A percentile compares a stretch with the other conserved stretches of the same genome.
Conservation (phyloP, 768 basidiomycete genomes). For the Cystofilobasidium macerans region DNA sequence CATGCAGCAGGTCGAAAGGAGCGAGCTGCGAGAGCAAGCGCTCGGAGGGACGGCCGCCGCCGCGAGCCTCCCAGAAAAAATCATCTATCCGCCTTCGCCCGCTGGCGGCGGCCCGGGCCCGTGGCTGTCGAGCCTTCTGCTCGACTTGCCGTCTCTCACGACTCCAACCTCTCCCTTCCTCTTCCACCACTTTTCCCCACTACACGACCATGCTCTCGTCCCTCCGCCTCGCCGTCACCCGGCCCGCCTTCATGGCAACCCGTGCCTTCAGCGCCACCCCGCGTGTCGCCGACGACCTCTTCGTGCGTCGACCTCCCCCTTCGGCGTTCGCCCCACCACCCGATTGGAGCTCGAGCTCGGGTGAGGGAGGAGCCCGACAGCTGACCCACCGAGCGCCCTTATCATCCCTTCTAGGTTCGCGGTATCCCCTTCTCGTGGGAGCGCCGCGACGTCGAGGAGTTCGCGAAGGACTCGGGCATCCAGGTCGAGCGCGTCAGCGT, state of each 20-base stretch:
- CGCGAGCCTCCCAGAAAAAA: no score
- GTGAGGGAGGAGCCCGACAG: no score
- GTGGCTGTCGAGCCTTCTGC: not conserved
- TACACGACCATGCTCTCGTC: conserved; percentile 2
- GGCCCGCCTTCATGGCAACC: not conserved
- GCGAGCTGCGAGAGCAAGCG: not conserved
- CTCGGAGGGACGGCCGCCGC: not conserved
- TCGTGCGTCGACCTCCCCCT: not conserved
- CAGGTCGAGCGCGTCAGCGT: not conserved
- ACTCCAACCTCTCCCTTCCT: not conserved
- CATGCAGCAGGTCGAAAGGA: not conserved
- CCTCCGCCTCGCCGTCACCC: conserved; percentile 5
- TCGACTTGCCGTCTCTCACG: not conserved
- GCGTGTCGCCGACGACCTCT: not conserved
- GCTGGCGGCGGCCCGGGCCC: no score
- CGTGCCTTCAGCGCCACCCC: not conserved
- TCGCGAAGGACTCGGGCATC: not conserved
- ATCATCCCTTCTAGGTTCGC: not conserved
- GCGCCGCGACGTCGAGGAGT: not conserved
- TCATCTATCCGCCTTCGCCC: no score
- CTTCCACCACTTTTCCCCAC: not conserved
- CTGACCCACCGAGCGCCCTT: not conserved
- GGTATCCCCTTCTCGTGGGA: not conserved
- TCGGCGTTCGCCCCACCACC: not conserved
- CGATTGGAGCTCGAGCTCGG: no score